Percentiles rank a stretch among this genome's conserved stretches.
Evolutionary conservation across 2,329 filamentous ascomycete species (phyloP).

Genomic region (Phyllosticta paracitricarpa): DNA sequence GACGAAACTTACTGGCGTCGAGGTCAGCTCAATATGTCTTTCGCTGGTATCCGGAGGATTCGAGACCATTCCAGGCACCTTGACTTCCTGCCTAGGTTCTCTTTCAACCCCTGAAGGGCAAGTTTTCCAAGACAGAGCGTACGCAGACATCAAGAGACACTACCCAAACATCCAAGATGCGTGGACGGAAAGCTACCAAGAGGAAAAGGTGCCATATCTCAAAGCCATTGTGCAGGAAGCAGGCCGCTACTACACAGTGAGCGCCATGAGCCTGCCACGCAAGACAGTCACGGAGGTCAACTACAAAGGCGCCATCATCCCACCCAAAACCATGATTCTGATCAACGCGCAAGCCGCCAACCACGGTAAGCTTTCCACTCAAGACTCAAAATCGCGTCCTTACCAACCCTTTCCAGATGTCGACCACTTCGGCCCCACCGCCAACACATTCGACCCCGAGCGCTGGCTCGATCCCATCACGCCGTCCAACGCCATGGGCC

Average conservation of each 20-base stretch:
- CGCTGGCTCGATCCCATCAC: conserved; percentile 35
- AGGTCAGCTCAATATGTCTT: conserved; percentile 45
- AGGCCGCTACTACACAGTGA: conserved; percentile 44
- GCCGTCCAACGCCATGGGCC: conserved; percentile 9
- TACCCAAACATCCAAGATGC: conserved; percentile 39
- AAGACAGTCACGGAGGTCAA: conserved; percentile 42
- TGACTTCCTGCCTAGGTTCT: conserved; percentile 43
- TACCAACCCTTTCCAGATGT: conserved; percentile 25
- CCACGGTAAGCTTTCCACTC: conserved; percentile 30
- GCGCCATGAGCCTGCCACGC: conserved; percentile 42
- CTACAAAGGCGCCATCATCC: conserved; percentile 43
- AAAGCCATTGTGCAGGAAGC: conserved; percentile 44
- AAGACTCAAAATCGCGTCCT: neutral
- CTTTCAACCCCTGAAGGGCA: conserved; percentile 40
- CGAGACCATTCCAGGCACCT: conserved; percentile 44
- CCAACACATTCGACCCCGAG: conserved; percentile 39
- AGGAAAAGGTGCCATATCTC: conserved; percentile 41
- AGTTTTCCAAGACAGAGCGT: conserved; percentile 42
- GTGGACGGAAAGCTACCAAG: conserved; percentile 35
- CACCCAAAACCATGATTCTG: conserved; percentile 44
- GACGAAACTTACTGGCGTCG: conserved; percentile 42
- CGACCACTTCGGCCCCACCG: conserved; percentile 40
- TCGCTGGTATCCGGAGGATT: conserved; percentile 45
- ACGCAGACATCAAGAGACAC: conserved; percentile 40
- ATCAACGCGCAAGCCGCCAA: conserved; percentile 48